These are phyloP conservation scores for Schizosaccharomyces lindneri DNA, from an alignment of 805 yeast species.

Conservation along the genomic window DNA sequence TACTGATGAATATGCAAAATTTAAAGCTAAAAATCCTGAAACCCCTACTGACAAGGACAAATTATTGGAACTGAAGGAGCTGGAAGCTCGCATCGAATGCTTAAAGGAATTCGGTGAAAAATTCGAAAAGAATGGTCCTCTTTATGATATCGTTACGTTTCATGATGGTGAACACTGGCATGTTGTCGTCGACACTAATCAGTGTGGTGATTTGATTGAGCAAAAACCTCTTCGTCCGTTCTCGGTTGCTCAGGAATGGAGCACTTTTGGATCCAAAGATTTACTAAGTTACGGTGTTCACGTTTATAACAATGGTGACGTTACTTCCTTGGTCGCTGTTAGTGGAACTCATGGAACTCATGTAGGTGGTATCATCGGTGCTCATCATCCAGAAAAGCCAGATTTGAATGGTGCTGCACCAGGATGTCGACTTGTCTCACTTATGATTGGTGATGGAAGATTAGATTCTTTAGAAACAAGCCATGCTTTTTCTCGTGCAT, in stretches of 20 bases:
- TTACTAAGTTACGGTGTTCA: neutral
- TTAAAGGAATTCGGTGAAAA: neutral
- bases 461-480: constrained; percentile 1
- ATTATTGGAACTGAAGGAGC: neutral
- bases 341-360: constrained; percentile 3
- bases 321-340: neutral
- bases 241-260: neutral
- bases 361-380: constrained; percentile 2
- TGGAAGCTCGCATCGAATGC: constrained; percentile 1
- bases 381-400: neutral
- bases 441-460: constrained; percentile 2
- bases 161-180: constrained; percentile 1
- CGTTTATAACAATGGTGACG: neutral
- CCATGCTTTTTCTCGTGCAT: constrained; percentile 1
- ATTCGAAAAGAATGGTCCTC: neutral
- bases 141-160: neutral
- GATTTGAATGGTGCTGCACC: constrained; percentile 2
- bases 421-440: constrained; percentile 1
- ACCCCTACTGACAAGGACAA: neutral
- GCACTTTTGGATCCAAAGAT: neutral
- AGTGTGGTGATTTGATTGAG: neutral
- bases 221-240: neutral
- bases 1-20: neutral
- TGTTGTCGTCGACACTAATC: neutral
- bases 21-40: neutral